Evolutionary conservation across 2,329 filamentous ascomycete species (phyloP).

Genomic region (Claviceps digitariae): DNA sequence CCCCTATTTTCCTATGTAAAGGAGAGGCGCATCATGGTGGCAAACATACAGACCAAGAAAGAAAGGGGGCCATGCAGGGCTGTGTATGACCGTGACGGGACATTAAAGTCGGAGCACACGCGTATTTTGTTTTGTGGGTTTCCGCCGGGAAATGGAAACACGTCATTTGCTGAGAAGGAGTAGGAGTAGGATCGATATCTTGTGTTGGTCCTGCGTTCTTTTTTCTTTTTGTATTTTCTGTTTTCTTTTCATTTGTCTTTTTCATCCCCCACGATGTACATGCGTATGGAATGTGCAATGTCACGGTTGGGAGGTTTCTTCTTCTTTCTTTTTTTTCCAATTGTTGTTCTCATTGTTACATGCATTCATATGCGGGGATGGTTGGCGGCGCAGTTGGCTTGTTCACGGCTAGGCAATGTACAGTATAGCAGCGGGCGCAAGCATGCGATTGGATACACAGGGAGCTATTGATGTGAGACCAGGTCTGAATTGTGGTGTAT

Average conservation of each 20-base stretch:
- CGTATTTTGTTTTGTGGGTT: not conserved
- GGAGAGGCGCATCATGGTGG: not conserved
- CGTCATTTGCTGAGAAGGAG: not conserved
- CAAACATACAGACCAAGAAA: not conserved
- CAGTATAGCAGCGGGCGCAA: not conserved
- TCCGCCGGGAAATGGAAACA: not conserved
- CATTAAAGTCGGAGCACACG: constrained; percentile 1
- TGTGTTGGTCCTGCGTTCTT: too few relatives aligned
- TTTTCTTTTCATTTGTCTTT: not conserved
- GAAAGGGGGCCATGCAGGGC: not conserved
- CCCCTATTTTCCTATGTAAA: not conserved
- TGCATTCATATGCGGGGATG: not conserved
- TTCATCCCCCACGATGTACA: not conserved
- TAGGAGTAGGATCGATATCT: not conserved
- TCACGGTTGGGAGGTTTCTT: not conserved
- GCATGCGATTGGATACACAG: not conserved
- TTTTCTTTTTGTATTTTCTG: too few relatives aligned
- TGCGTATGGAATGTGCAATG: not conserved
- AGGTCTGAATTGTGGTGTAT: too few relatives aligned
- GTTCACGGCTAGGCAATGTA: not conserved
- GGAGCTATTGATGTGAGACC: too few relatives aligned
- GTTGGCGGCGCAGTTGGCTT: not conserved
- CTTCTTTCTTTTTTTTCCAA: not conserved
- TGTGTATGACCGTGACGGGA: not conserved
- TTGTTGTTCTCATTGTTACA: not conserved